Evolutionary conservation across 805 yeast genomes (phyloP).

Genomic region (Jamesozyma gamospora): DNA sequence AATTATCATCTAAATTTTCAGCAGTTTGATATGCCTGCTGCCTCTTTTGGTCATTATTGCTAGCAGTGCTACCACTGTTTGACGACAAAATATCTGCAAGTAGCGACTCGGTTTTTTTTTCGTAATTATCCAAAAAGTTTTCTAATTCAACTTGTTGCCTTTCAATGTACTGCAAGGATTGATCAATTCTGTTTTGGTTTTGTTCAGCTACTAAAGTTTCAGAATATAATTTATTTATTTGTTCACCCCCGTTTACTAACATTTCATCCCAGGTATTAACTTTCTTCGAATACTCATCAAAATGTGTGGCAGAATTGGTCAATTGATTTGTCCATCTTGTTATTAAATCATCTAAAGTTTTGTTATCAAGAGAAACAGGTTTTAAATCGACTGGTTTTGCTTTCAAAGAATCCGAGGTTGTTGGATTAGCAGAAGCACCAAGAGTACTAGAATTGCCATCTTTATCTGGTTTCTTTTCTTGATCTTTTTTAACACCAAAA

Average conservation of each 20-base stretch:
- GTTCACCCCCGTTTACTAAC: constrained; percentile 76
- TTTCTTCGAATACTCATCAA: constrained; percentile 62
- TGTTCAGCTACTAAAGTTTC: constrained; percentile 78
- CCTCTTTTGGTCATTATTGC: constrained; percentile 65
- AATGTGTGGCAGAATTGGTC: constrained; percentile 60
- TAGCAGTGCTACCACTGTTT: constrained; percentile 17
- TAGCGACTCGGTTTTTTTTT: constrained; percentile 33
- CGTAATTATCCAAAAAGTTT: constrained; percentile 69
- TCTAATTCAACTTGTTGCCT: constrained; percentile 91
- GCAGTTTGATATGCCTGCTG: constrained; percentile 85
- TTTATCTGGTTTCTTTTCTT: not conserved
- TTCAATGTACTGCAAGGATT: constrained; percentile 73
- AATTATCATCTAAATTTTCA: constrained; percentile 68
- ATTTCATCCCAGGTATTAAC: constrained; percentile 80
- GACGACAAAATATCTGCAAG: constrained; percentile 30
- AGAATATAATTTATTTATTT: constrained; percentile 64
- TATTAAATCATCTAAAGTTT: constrained; percentile 85
- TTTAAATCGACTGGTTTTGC: constrained; percentile 52
- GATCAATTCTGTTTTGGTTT: constrained; percentile 77
- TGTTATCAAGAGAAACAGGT: constrained; percentile 74
- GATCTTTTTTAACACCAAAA: constrained; percentile 6
- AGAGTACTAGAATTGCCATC: not conserved
- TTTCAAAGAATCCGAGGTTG: constrained; percentile 5
- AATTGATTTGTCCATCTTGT: constrained; percentile 89
- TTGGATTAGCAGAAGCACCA: not conserved